Percentiles rank a stretch among this genome's conserved stretches.
Conservation (phyloP, 345 rosid species). For the Reutealis trisperma region DNA sequence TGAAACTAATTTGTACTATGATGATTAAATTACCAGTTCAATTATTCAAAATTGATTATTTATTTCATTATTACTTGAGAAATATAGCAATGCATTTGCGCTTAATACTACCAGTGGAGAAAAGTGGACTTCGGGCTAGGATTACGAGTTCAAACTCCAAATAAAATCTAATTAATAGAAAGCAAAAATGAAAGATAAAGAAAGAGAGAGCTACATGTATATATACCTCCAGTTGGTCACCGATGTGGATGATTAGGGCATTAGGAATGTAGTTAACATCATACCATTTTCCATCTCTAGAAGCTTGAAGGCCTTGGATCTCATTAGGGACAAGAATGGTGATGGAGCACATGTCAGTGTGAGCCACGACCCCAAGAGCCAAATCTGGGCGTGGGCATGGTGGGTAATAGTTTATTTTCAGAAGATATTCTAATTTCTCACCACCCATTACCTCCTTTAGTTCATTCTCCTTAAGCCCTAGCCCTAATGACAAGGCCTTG, state of each 20-base stretch:
- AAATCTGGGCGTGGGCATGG: conserved; percentile 93
- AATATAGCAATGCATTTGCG: no score
- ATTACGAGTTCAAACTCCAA: no score
- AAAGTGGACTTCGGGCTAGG: no score
- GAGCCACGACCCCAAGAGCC: conserved; percentile 75
- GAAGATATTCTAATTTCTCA: conserved; percentile 54
- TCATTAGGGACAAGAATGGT: conserved; percentile 84
- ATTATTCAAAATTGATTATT: no score
- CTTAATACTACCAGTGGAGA: no score
- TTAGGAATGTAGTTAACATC: conserved; percentile 68
- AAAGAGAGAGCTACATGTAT: background rate
- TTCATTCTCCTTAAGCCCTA: conserved; percentile 52
- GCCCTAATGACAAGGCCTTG: conserved; percentile 51
- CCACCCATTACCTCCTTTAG: conserved; percentile 65
- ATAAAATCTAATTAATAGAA: no score
- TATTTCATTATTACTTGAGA: no score
- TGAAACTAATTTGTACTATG: no score
- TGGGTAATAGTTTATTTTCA: conserved; percentile 86
- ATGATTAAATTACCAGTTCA: no score
- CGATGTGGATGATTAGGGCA: conserved; percentile 75
- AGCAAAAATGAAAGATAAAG: background rate
- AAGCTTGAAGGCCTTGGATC: conserved; percentile 83
- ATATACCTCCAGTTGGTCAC: conserved; percentile 80
- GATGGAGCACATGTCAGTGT: conserved; percentile 70
- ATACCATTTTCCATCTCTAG: conserved; percentile 66